Evolutionary conservation across 352 stramenopile genomes (phyloP).

Genomic region (Globisporangium splendens): DNA sequence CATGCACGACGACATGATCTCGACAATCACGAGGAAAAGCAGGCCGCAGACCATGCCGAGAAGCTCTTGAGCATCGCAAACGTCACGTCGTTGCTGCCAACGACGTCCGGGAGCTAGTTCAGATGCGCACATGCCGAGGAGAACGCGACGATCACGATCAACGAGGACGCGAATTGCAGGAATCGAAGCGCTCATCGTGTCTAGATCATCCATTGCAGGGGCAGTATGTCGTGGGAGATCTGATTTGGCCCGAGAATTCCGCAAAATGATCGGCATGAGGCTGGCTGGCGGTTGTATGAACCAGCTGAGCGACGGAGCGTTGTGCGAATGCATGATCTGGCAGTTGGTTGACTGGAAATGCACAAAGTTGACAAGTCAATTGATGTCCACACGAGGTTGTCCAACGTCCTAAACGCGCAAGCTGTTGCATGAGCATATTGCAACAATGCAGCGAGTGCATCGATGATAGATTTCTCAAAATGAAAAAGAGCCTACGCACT

Average conservation of each 20-base stretch:
- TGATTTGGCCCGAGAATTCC: background rate
- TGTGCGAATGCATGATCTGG: no score
- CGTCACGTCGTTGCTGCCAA: conserved; percentile 10
- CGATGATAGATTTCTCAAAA: no score
- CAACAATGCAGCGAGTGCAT: no score
- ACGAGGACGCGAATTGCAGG: conserved; percentile 13
- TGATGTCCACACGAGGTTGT: no score
- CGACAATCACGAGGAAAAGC: conserved; percentile 18
- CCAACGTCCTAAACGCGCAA: no score
- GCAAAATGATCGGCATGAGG: no score
- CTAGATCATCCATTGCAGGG: conserved; percentile 19
- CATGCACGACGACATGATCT: conserved; percentile 14
- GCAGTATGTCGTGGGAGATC: background rate
- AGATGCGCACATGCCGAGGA: conserved; percentile 6
- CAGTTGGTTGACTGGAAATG: no score
- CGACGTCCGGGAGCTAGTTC: background rate
- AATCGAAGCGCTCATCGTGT: conserved; percentile 13
- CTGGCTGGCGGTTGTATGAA: no score
- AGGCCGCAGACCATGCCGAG: conserved; percentile 15
- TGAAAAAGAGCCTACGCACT: no score
- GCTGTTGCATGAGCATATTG: no score
- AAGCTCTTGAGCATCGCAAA: conserved; percentile 16
- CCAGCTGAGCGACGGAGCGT: no score
- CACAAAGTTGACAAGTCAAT: no score
- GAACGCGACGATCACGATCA: conserved; percentile 10